These are phyloP conservation scores for Neodidymelliopsis sp. DNA, from an alignment of 2,329 filamentous ascomycete species.

Conservation along the genomic window DNA sequence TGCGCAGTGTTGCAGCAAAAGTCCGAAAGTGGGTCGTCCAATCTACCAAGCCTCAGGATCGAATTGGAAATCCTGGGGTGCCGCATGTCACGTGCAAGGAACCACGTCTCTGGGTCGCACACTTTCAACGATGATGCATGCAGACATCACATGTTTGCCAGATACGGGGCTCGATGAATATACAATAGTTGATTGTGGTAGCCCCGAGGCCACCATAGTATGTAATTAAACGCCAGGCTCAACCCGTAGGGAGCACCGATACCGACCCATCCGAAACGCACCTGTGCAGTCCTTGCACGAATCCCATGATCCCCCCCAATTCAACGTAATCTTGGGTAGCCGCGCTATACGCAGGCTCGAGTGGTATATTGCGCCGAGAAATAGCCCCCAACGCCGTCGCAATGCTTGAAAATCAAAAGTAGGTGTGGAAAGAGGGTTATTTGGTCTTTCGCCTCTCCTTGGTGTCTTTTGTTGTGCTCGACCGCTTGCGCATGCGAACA, in stretches of 20 bases:
- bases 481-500: constrained; percentile 44
- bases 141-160: not conserved
- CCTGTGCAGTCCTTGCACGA: not conserved
- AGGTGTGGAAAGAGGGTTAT: constrained; percentile 13
- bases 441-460: constrained; percentile 30
- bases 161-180: constrained; percentile 15
- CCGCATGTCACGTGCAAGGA: constrained; percentile 26
- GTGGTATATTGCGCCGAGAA: constrained; percentile 38
- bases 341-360: constrained; percentile 20
- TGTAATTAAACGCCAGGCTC: constrained; percentile 38
- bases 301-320: not conserved
- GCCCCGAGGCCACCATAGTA: constrained; percentile 23
- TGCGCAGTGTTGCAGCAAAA: constrained; percentile 15
- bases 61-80: constrained; percentile 8
- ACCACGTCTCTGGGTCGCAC: constrained; percentile 22
- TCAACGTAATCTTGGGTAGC: not conserved
- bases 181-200: constrained; percentile 21
- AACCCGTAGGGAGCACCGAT: constrained; percentile 43
- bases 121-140: constrained; percentile 7
- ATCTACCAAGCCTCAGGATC: constrained; percentile 30
- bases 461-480: constrained; percentile 17
- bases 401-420: constrained; percentile 31
- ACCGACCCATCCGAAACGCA: not conserved
- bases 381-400: constrained; percentile 42
- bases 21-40: constrained; percentile 28